Evolutionary conservation across 495 filamentous ascomycete genomes (phyloP).

Genomic region (Annulohypoxylon stygium): DNA sequence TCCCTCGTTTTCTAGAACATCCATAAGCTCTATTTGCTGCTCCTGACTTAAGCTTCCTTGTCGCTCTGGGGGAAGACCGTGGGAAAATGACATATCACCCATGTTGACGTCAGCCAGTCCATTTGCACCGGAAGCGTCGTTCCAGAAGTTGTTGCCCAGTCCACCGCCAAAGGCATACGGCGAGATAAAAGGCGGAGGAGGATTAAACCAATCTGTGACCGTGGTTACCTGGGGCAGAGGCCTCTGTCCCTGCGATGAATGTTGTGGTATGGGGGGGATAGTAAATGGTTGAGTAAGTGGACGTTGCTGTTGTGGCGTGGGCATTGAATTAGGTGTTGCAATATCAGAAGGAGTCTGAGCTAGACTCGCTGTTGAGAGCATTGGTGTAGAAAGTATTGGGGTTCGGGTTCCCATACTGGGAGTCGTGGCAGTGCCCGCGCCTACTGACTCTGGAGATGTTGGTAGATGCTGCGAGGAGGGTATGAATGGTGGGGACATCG

Average conservation of each 20-base stretch:
- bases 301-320: constrained; percentile 42
- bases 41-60: constrained; percentile 76
- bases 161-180: constrained; percentile 59
- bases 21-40: constrained; percentile 79
- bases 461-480: constrained; percentile 45
- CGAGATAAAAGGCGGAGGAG: constrained; percentile 67
- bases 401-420: constrained; percentile 41
- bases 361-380: constrained; percentile 42
- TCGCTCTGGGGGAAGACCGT: constrained; percentile 57
- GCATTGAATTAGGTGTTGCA: constrained; percentile 37
- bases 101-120: constrained; percentile 51
- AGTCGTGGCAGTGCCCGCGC: constrained; percentile 32
- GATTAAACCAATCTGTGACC: constrained; percentile 58
- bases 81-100: constrained; percentile 45
- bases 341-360: constrained; percentile 48
- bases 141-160: constrained; percentile 60
- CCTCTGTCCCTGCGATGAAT: constrained; percentile 54
- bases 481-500: constrained; percentile 45
- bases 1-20: constrained; percentile 73
- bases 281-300: constrained; percentile 52
- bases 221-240: constrained; percentile 53
- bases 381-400: constrained; percentile 41
- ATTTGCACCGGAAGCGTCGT: constrained; percentile 55
- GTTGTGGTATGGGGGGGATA: constrained; percentile 54
- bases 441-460: constrained; percentile 44